These are phyloP conservation scores for Penicillium paxilli DNA, from an alignment of 495 filamentous ascomycete genomes.

Conservation along the genomic window DNA sequence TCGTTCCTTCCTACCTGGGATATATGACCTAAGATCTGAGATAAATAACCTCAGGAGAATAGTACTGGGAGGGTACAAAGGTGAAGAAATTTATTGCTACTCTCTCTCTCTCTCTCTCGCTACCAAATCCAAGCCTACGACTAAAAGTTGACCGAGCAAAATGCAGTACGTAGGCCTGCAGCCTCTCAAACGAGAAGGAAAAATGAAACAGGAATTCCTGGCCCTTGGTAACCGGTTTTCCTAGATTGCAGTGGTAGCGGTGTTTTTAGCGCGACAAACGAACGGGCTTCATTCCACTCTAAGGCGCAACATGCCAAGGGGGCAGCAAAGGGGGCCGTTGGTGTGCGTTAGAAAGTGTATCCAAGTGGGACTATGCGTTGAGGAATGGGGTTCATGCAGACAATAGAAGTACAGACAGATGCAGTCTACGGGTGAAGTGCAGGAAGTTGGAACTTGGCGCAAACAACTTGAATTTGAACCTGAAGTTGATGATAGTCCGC, in stretches of 20 bases:
- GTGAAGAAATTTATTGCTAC: no score
- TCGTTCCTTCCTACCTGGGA: no score
- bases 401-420: background rate
- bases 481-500: no score
- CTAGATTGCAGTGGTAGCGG: conserved; percentile 19
- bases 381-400: background rate
- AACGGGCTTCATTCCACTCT: conserved; percentile 6
- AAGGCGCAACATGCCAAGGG: conserved; percentile 8
- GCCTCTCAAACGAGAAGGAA: background rate
- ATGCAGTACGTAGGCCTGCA: background rate
- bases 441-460: background rate
- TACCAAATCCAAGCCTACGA: no score
- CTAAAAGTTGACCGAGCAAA: no score
- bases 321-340: background rate
- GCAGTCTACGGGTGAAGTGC: background rate
- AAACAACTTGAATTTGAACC: background rate
- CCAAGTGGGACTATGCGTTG: background rate
- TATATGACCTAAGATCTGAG: no score
- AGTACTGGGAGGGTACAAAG: no score
- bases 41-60: no score
- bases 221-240: conserved; percentile 17
- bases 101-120: no score
- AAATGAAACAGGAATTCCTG: conserved; percentile 1
- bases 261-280: background rate
- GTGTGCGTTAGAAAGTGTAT: no score